A percentile compares a stretch with the other conserved stretches of the same genome.
Conservation (phyloP, 768 basidiomycete species). For the Suillus subaureus region DNA sequence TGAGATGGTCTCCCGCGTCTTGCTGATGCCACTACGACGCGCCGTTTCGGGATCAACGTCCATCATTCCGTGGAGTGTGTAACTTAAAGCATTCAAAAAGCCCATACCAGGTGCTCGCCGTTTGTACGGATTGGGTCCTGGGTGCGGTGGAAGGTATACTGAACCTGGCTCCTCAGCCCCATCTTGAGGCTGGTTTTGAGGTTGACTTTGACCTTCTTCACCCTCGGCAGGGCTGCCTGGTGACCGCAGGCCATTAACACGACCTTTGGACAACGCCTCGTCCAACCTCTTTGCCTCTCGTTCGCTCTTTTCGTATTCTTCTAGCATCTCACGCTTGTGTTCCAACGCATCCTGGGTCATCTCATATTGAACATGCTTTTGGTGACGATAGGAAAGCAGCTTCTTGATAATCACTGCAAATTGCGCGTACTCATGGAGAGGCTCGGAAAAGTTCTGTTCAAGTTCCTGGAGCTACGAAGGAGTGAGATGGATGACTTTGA, state of each 20-base stretch:
- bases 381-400: slow-evolving; percentile 91
- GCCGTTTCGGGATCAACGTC: slow-evolving; percentile 98
- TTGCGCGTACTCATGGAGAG: slow-evolving; percentile 93
- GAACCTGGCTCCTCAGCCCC: slow-evolving; percentile 48
- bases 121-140: slow-evolving; percentile 71
- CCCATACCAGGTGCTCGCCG: slow-evolving; percentile 78
- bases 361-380: slow-evolving; percentile 97
- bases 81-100: slow-evolving; percentile 86
- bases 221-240: slow-evolving; percentile 30
- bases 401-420: slow-evolving; percentile 95
- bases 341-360: slow-evolving; percentile 93
- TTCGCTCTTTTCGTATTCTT: slow-evolving; percentile 92
- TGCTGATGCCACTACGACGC: slow-evolving; percentile 88
- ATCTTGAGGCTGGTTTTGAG: slow-evolving; percentile 22
- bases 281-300: slow-evolving; percentile 87
- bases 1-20: slow-evolving; percentile 93
- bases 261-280: slow-evolving; percentile 75
- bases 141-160: slow-evolving; percentile 70
- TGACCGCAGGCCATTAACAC: slow-evolving; percentile 32
- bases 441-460: slow-evolving; percentile 95
- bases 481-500: background rate
- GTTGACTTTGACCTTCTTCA: slow-evolving; percentile 23
- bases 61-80: slow-evolving; percentile 97
- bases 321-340: slow-evolving; percentile 78
- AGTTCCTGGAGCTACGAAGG: slow-evolving; percentile 80